phyloP scores from a whole-genome alignment of 2,329 filamentous ascomycete species.

The Phaeosphaeriaceae sp. region DNA sequence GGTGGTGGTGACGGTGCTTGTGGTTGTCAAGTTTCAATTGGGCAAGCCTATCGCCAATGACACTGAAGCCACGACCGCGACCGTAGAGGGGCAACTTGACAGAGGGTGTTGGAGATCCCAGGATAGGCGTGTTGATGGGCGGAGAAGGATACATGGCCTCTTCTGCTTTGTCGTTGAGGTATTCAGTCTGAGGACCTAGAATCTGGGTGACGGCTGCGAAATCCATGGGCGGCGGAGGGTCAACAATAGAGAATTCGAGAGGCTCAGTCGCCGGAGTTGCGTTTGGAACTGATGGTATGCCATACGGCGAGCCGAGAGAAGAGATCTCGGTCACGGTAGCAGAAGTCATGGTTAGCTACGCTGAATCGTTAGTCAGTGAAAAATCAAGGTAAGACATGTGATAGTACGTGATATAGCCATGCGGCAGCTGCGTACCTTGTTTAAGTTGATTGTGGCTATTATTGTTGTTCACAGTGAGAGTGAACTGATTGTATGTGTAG shows the following conservation, averaged over 20 bases:
- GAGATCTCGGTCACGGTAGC: slow-evolving; percentile 21
- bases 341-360: slow-evolving; percentile 5
- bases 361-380: not conserved
- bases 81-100: slow-evolving; percentile 15
- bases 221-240: slow-evolving; percentile 27
- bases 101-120: slow-evolving; percentile 37
- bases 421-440: too few species aligned
- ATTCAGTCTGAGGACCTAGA: slow-evolving; percentile 37
- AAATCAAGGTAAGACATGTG: too few species aligned
- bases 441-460: not conserved
- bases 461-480: slow-evolving; percentile 7
- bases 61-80: slow-evolving; percentile 63
- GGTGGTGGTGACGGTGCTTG: slow-evolving; percentile 6
- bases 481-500: too few species aligned
- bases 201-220: slow-evolving; percentile 34
- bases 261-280: slow-evolving; percentile 35
- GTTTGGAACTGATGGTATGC: slow-evolving; percentile 28
- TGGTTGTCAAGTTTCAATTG: slow-evolving; percentile 59
- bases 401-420: too few species aligned
- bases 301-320: slow-evolving; percentile 29
- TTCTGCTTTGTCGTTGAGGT: slow-evolving; percentile 39
- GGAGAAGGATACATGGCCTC: slow-evolving; percentile 38
- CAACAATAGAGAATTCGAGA: slow-evolving; percentile 11
- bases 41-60: slow-evolving; percentile 88
- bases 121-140: slow-evolving; percentile 38